These are phyloP conservation scores for Gamsiella multidivaricata DNA, from an alignment of 192 early-diverging fungal species.

Conservation along the genomic window DNA sequence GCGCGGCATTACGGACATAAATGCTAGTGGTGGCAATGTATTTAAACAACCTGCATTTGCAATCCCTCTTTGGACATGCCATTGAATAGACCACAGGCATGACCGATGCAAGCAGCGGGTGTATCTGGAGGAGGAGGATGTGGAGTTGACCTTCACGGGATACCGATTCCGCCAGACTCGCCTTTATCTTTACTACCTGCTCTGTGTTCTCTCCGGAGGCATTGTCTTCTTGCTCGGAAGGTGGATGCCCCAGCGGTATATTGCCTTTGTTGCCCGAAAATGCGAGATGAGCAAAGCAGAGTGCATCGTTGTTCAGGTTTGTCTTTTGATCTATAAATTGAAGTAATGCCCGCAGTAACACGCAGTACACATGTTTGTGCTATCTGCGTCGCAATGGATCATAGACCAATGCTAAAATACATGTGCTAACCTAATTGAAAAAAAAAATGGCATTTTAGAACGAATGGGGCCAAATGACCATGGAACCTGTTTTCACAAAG, in stretches of 20 bases:
- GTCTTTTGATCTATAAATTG: background rate
- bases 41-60: too few species aligned
- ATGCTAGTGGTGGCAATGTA: too few species aligned
- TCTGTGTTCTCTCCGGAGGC: slow-evolving; percentile 77
- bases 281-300: slow-evolving; percentile 80
- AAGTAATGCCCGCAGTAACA: background rate
- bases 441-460: slow-evolving; percentile 50
- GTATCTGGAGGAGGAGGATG: slow-evolving; percentile 78
- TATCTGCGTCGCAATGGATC: background rate
- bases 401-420: too few species aligned
- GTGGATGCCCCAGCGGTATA: slow-evolving; percentile 85
- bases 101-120: slow-evolving; percentile 55
- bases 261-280: slow-evolving; percentile 72
- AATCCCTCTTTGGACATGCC: too few species aligned
- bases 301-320: slow-evolving; percentile 72
- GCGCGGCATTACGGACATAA: too few species aligned
- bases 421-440: too few species aligned
- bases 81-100: slow-evolving; percentile 34
- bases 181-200: slow-evolving; percentile 69
- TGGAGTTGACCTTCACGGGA: slow-evolving; percentile 72
- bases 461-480: slow-evolving; percentile 71
- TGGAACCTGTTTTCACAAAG: slow-evolving; percentile 64
- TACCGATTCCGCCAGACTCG: slow-evolving; percentile 63
- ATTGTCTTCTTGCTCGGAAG: slow-evolving; percentile 80
- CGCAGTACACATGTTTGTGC: slow-evolving; percentile 1